Conservation (phyloP, 179 eudicot species). For the Heliamphora ciliata region DNA sequence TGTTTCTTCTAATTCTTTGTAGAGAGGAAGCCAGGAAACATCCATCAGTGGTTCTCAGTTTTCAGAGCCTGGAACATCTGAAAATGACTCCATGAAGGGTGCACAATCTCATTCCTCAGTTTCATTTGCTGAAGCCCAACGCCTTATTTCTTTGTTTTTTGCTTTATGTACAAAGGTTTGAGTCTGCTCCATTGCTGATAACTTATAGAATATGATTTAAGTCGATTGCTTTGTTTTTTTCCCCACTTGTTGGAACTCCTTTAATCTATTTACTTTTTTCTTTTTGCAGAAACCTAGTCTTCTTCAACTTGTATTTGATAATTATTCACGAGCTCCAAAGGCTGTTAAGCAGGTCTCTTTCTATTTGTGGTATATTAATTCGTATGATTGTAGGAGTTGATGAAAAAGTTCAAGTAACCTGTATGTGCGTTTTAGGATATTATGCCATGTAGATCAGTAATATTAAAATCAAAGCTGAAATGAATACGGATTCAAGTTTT, state of each 20-base stretch:
- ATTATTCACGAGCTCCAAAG: slow-evolving; percentile 60
- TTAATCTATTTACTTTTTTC: not conserved
- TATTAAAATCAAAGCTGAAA: not conserved
- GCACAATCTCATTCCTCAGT: slow-evolving; percentile 39
- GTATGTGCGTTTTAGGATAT: not conserved
- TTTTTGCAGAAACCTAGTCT: slow-evolving; percentile 71
- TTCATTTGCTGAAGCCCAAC: slow-evolving; percentile 70
- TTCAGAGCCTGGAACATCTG: slow-evolving; percentile 46
- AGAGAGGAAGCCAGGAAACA: slow-evolving; percentile 60
- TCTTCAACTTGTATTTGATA: slow-evolving; percentile 70
- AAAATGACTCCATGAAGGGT: slow-evolving; percentile 34
- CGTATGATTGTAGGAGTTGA: slow-evolving; percentile 5
- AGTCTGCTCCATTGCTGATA: slow-evolving; percentile 10
- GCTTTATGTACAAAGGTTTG: slow-evolving; percentile 86
- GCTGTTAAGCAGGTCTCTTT: slow-evolving; percentile 78
- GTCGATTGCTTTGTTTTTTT: not conserved
- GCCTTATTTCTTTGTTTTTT: slow-evolving; percentile 75
- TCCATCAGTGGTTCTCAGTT: slow-evolving; percentile 66
- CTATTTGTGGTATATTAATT: slow-evolving; percentile 2
- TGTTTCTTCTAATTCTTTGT: slow-evolving; percentile 22
- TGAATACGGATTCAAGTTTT: not conserved
- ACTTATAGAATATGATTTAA: not conserved
- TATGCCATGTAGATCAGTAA: not conserved
- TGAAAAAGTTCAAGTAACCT: slow-evolving; percentile 4
- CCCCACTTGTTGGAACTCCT: not conserved